phyloP scores from a whole-genome alignment of 2,329 filamentous ascomycete genomes.

The Alternaria postmessia region DNA sequence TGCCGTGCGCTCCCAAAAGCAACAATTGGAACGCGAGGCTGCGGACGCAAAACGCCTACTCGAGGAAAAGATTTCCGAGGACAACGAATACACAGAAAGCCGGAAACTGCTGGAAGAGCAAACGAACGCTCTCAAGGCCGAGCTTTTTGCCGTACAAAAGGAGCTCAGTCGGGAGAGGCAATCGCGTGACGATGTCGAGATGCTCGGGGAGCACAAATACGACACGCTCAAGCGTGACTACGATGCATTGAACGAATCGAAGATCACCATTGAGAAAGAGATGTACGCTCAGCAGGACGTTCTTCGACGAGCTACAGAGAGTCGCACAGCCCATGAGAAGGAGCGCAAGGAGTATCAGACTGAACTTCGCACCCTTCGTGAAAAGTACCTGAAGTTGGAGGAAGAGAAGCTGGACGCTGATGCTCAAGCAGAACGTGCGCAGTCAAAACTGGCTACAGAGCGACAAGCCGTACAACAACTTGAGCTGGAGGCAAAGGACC shows the following conservation, averaged over 20 bases:
- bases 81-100: slow-evolving; percentile 81
- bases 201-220: slow-evolving; percentile 89
- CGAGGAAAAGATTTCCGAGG: slow-evolving; percentile 87
- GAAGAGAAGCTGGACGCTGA: slow-evolving; percentile 86
- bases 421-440: slow-evolving; percentile 77
- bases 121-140: slow-evolving; percentile 83
- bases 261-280: slow-evolving; percentile 97
- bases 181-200: slow-evolving; percentile 90
- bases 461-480: slow-evolving; percentile 78
- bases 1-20: slow-evolving; percentile 83
- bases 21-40: slow-evolving; percentile 86
- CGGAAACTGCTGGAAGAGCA: slow-evolving; percentile 85
- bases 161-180: slow-evolving; percentile 91
- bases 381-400: slow-evolving; percentile 84
- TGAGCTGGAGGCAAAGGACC: slow-evolving; percentile 81
- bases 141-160: slow-evolving; percentile 84
- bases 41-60: slow-evolving; percentile 86
- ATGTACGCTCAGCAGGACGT: slow-evolving; percentile 95
- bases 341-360: slow-evolving; percentile 89
- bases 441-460: slow-evolving; percentile 80
- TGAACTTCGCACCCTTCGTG: slow-evolving; percentile 82
- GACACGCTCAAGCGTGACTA: slow-evolving; percentile 84
- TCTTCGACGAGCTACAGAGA: slow-evolving; percentile 83
- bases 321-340: slow-evolving; percentile 78
- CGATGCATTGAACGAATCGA: slow-evolving; percentile 86